phyloP scores from a whole-genome alignment of 2,329 filamentous ascomycete species.

The Aureobasidium uvarum region DNA sequence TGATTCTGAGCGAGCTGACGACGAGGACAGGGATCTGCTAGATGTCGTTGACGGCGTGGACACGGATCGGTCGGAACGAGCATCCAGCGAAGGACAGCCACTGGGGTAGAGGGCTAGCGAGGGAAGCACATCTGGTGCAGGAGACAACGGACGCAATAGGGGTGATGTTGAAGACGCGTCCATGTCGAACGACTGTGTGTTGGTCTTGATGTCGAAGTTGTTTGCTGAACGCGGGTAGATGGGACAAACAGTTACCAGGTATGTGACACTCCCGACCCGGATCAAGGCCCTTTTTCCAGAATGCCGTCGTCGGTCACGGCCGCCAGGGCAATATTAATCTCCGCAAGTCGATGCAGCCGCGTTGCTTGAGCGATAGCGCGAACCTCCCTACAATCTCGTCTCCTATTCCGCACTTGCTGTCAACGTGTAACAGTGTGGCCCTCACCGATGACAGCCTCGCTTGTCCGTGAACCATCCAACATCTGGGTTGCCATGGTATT shows the following conservation, averaged over 20 bases:
- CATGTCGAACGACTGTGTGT: conserved; percentile 2
- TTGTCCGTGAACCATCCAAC: conserved; percentile 1
- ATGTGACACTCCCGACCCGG: neutral
- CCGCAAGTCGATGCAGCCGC: conserved; percentile 23
- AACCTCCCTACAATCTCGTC: conserved; percentile 20
- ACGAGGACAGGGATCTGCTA: conserved; percentile 48
- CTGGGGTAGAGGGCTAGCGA: conserved; percentile 58
- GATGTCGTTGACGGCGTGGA: conserved; percentile 47
- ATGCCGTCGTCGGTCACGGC: conserved; percentile 19
- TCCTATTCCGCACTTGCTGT: conserved; percentile 8
- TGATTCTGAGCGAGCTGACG: conserved; percentile 55
- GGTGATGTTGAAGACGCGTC: conserved; percentile 30
- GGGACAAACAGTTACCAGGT: conserved; percentile 9
- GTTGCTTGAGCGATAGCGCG: conserved; percentile 21
- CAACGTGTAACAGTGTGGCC: conserved; percentile 17
- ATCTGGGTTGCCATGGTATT: conserved; percentile 7
- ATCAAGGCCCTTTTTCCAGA: conserved; percentile 10
- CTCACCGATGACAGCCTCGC: neutral
- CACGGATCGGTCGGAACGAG: conserved; percentile 60
- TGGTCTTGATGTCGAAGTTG: conserved; percentile 16
- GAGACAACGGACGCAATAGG: conserved; percentile 54
- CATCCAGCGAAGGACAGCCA: conserved; percentile 58
- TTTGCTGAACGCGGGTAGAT: conserved; percentile 7
- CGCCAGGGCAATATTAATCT: conserved; percentile 21
- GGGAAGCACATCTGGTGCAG: conserved; percentile 63